Conservation (phyloP, 306 rosid genomes). For the Cucurbita ficifolia region DNA sequence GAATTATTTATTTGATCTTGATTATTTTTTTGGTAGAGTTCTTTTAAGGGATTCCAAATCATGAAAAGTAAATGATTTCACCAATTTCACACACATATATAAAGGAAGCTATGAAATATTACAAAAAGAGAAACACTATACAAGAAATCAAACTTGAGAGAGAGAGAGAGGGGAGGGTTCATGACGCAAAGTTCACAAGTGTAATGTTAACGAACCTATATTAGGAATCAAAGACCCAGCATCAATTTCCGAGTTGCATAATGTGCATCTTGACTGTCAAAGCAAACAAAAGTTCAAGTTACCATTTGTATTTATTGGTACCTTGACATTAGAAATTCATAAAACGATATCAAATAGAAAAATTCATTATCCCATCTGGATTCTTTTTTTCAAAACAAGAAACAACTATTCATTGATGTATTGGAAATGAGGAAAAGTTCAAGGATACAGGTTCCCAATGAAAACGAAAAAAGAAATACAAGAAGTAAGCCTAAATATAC, state of each 20-base stretch:
- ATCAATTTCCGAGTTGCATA: conserved; percentile 74
- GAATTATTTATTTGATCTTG: neutral
- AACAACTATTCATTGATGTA: too few relatives aligned
- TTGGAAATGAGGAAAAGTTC: too few relatives aligned
- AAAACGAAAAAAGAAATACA: too few relatives aligned
- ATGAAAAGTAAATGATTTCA: neutral
- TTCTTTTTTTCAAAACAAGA: too few relatives aligned
- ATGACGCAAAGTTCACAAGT: neutral
- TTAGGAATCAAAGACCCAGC: conserved; percentile 64
- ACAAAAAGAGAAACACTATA: neutral
- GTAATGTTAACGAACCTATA: conserved; percentile 31
- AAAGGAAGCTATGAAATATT: neutral
- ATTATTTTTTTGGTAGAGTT: neutral
- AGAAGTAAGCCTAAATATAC: too few relatives aligned
- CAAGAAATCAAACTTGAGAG: neutral
- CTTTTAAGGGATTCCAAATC: neutral
- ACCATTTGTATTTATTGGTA: conserved; percentile 26
- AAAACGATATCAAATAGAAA: neutral
- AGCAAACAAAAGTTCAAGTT: conserved; percentile 36
- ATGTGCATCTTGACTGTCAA: conserved; percentile 77
- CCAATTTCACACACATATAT: neutral
- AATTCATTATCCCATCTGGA: conserved; percentile 11
- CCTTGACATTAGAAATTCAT: conserved; percentile 21
- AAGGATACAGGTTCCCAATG: too few relatives aligned
- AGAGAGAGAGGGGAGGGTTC: neutral